Conservation (phyloP, 257 asterid species). For the Solanum virginianum region DNA sequence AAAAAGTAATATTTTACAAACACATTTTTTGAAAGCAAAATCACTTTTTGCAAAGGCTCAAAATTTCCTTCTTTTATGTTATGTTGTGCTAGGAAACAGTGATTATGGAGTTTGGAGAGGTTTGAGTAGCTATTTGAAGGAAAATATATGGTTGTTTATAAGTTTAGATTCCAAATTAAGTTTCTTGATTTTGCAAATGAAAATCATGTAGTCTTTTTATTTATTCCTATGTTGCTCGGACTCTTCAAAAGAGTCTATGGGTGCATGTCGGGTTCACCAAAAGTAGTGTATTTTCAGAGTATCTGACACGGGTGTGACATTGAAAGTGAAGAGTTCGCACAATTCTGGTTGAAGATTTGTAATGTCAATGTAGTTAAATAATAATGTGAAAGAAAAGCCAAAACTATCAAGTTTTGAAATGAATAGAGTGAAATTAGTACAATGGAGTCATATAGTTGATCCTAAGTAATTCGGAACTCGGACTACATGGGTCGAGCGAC, state of each 20-base stretch:
- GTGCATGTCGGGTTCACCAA: too few relatives aligned
- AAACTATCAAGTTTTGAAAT: neutral
- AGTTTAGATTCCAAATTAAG: neutral
- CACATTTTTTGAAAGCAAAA: neutral
- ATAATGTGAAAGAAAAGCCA: neutral
- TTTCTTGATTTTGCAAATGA: neutral
- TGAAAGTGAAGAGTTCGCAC: too few relatives aligned
- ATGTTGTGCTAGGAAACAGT: neutral
- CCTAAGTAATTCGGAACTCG: neutral
- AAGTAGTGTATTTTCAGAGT: too few relatives aligned
- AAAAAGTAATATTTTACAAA: neutral
- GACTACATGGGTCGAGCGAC: neutral
- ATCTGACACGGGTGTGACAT: too few relatives aligned
- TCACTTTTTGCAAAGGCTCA: neutral
- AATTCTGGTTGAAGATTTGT: neutral
- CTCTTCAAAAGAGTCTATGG: too few relatives aligned
- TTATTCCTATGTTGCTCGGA: neutral
- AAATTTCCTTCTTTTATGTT: neutral
- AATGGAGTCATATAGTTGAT: neutral
- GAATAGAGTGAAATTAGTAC: neutral
- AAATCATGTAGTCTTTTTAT: neutral
- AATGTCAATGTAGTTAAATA: neutral
- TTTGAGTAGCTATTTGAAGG: neutral
- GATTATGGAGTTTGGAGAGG: neutral
- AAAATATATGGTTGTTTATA: neutral